Evolutionary conservation across 2,329 filamentous ascomycete genomes (phyloP).

Genomic region (Trematosphaeria pertusa): DNA sequence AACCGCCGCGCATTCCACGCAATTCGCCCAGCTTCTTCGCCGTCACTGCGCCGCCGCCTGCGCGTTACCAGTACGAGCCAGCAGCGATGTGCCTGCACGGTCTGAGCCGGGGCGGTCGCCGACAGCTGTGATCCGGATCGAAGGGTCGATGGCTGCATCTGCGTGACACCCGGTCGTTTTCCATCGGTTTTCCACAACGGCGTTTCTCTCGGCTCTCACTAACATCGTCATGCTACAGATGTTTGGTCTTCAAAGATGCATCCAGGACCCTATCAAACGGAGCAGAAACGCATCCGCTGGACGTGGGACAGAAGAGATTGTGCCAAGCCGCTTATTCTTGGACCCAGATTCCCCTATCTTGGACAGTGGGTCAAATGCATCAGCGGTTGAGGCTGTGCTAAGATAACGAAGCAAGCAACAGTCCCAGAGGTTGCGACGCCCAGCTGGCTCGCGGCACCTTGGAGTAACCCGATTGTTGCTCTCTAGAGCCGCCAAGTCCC

Average conservation of each 20-base stretch:
- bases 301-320: conserved; percentile 4
- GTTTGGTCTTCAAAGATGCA: conserved; percentile 13
- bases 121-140: no score
- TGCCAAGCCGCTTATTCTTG: conserved; percentile 17
- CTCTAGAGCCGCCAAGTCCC: conserved; percentile 17
- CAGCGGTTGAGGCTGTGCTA: conserved; percentile 36
- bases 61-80: conserved; percentile 1
- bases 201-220: conserved; percentile 1
- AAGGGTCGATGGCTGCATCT: neutral
- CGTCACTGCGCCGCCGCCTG: no score
- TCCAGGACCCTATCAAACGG: neutral
- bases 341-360: conserved; percentile 2
- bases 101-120: no score
- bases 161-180: neutral
- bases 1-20: conserved; percentile 11
- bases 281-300: neutral
- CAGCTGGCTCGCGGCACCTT: conserved; percentile 12
- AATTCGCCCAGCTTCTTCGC: neutral
- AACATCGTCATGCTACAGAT: conserved; percentile 1
- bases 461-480: conserved; percentile 13
- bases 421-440: neutral
- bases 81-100: no score
- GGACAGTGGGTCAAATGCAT: neutral
- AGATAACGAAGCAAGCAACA: conserved; percentile 31
- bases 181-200: no score